These are phyloP conservation scores for Sphaerostilbella broomeana DNA, from an alignment of 2,329 filamentous ascomycete genomes.

Conservation along the genomic window DNA sequence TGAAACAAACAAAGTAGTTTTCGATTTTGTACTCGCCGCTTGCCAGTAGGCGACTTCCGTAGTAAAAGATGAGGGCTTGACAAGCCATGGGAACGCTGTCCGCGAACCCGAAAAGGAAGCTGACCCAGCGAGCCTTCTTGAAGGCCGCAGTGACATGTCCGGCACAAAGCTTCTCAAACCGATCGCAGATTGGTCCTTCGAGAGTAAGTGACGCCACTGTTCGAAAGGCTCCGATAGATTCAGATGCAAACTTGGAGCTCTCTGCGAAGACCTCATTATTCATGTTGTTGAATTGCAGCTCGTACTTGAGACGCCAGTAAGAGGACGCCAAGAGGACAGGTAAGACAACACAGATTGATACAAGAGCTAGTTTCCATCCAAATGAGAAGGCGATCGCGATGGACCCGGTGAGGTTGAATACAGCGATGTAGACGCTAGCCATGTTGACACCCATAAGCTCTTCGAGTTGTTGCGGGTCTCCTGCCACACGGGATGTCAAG, in stretches of 20 bases:
- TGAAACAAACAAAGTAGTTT: slow-evolving; percentile 53
- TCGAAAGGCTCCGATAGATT: slow-evolving; percentile 66
- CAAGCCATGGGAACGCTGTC: slow-evolving; percentile 59
- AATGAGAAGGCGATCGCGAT: slow-evolving; percentile 63
- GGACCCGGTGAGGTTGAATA: slow-evolving; percentile 60
- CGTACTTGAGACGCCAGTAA: slow-evolving; percentile 49
- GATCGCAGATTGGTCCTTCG: slow-evolving; percentile 56
- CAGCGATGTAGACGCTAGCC: slow-evolving; percentile 54
- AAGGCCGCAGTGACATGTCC: slow-evolving; percentile 55
- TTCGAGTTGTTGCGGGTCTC: slow-evolving; percentile 54
- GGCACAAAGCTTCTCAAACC: slow-evolving; percentile 54
- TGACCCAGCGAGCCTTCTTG: slow-evolving; percentile 54
- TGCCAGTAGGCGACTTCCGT: slow-evolving; percentile 54
- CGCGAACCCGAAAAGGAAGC: slow-evolving; percentile 60
- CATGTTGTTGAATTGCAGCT: slow-evolving; percentile 62
- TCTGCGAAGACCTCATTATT: slow-evolving; percentile 62
- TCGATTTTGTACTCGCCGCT: slow-evolving; percentile 40
- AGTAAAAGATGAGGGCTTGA: slow-evolving; percentile 61
- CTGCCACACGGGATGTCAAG: slow-evolving; percentile 48
- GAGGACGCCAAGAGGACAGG: slow-evolving; percentile 42
- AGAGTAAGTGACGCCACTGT: slow-evolving; percentile 66
- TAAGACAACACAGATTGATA: slow-evolving; percentile 55
- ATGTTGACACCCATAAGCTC: slow-evolving; percentile 58
- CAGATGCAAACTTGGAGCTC: slow-evolving; percentile 67
- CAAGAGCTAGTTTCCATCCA: slow-evolving; percentile 70